Base-by-base conservation (phyloP, 1,284 basidiomycete genomes). In the Ceratobasidium sp. region DNA sequence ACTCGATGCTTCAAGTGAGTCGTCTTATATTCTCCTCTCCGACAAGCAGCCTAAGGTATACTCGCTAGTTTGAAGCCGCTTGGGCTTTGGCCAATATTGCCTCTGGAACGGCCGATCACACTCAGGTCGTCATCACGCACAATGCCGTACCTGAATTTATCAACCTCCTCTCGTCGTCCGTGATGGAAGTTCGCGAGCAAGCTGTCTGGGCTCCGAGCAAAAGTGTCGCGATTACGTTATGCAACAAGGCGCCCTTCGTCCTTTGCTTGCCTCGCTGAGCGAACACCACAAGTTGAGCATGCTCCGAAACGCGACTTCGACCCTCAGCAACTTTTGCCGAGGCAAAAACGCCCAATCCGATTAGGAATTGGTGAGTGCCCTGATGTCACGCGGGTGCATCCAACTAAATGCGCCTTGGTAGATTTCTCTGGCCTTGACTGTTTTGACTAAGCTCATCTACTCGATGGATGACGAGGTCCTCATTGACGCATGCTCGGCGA, bases 61-160 rank as follows among this genome's bases (percentile, higher is more conserved):
- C 23, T 67, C 18, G 20, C 46, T 82, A 99, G 95, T 99, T 99
- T 83, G 97, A 99, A 86, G 97, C 98, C 73, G 98, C 98, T 7
- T 99, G 98, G 98, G 98, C 98, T 62, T 89, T 99, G 81, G 99
- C 98, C 83, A 99, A 99, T 88, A 99, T 99, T 81, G 98, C 98
- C 20, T 99, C 98, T 73, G 98, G 98, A 68, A 99, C 98, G 50
- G 97, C 97, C 46, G 96, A 98, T 81, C 98, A 99, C 86, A 99
- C 97, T 64, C 96, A 98, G 87, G 96, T 98, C 78, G 98, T 99
- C 77, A 99, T 99, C 85, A 92, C 90, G 81, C 94, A 96, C 46
- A 92, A 94, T 78, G 97, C 97, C 54, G 97, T 99, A 38, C 97
- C 97, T n/a, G 93, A 97, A 85, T 99, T 99, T 84, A 98, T 99